Conservation (phyloP, 2,329 filamentous ascomycete genomes). For the Shiraia sp. region DNA sequence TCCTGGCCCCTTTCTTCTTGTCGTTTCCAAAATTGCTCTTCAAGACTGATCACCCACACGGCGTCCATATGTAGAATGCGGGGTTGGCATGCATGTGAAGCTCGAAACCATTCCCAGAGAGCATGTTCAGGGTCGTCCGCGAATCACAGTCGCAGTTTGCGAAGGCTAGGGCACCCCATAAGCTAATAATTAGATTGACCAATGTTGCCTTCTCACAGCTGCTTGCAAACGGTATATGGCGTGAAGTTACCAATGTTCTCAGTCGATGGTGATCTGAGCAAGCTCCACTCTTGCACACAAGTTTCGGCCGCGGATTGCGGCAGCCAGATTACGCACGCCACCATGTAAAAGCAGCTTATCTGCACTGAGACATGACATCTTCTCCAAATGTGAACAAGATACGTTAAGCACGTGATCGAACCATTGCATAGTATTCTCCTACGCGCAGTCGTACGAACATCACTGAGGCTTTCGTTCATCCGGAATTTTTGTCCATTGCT, state of each 20-base stretch:
- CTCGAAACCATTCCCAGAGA: slow-evolving; percentile 18
- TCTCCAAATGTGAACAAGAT: too few relatives aligned
- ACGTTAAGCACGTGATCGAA: too few relatives aligned
- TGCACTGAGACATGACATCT: too few relatives aligned
- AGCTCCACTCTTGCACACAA: background rate
- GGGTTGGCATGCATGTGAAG: slow-evolving; percentile 33
- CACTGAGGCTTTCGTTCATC: too few relatives aligned
- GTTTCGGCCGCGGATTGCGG: background rate
- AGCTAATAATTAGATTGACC: slow-evolving; percentile 16
- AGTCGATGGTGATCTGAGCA: background rate
- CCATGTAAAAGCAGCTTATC: too few relatives aligned
- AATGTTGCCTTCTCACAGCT: slow-evolving; percentile 8
- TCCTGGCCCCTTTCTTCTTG: background rate
- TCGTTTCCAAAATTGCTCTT: slow-evolving; percentile 1
- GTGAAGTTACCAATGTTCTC: slow-evolving; percentile 3
- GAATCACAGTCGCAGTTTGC: slow-evolving; percentile 18
- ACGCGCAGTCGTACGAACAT: too few relatives aligned
- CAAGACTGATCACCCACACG: background rate
- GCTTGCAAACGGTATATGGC: slow-evolving; percentile 4
- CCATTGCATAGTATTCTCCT: too few relatives aligned
- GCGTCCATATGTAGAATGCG: slow-evolving; percentile 17
- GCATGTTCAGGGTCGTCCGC: slow-evolving; percentile 15
- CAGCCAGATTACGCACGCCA: too few relatives aligned
- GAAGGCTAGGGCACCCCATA: background rate
- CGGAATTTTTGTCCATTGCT: too few relatives aligned